phyloP scores from a whole-genome alignment of 371 early-diverging fungal genomes.

The Mortierella sp. region DNA sequence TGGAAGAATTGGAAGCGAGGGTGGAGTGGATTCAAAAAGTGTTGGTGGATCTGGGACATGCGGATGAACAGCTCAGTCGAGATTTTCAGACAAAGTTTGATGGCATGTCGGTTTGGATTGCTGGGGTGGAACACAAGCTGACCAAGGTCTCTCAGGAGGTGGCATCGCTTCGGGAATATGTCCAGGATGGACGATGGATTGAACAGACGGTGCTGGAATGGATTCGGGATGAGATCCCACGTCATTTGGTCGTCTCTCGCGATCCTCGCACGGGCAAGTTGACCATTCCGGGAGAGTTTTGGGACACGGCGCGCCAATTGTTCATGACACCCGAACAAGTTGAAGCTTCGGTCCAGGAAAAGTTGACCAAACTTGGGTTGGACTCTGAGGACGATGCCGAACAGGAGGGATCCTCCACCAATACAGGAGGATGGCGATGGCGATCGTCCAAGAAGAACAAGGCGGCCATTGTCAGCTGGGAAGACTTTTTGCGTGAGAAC shows the following conservation, averaged over 20 bases:
- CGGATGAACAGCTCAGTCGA: slow-evolving; percentile 2
- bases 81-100: slow-evolving; percentile 21
- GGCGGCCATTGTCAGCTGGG: slow-evolving; percentile 20
- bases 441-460: slow-evolving; percentile 20
- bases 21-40: slow-evolving; percentile 36
- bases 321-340: slow-evolving; percentile 34
- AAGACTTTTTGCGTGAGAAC: slow-evolving; percentile 39
- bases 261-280: slow-evolving; percentile 27
- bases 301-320: slow-evolving; percentile 37
- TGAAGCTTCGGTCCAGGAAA: slow-evolving; percentile 17
- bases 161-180: slow-evolving; percentile 16
- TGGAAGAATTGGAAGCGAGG: slow-evolving; percentile 37
- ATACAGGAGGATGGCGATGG: neutral
- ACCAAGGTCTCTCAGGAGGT: slow-evolving; percentile 23
- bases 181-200: slow-evolving; percentile 40
- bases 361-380: slow-evolving; percentile 2
- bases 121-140: slow-evolving; percentile 26
- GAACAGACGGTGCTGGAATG: slow-evolving; percentile 36
- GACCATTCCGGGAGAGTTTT: slow-evolving; percentile 34
- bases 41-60: slow-evolving; percentile 12
- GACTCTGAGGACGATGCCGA: slow-evolving; percentile 6
- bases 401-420: neutral
- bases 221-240: slow-evolving; percentile 37
- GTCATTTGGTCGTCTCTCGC: slow-evolving; percentile 30
- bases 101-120: slow-evolving; percentile 28